phyloP scores from a whole-genome alignment of 2,329 filamentous ascomycete species.

The Pseudocercospora macadamiae region DNA sequence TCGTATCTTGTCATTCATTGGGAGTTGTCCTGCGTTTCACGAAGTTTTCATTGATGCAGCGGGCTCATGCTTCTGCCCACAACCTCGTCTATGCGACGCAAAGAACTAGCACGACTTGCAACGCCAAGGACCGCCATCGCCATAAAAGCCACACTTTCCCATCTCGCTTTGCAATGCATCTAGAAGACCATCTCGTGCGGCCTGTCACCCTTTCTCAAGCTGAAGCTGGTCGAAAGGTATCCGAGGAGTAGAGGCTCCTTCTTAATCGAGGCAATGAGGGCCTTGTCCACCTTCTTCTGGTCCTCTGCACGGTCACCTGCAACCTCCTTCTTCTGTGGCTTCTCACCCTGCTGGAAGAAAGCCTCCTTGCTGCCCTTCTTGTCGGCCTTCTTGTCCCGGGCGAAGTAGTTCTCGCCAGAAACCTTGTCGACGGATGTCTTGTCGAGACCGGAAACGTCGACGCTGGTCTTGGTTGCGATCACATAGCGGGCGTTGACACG shows the following conservation, averaged over 20 bases:
- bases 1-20: slow-evolving; percentile 20
- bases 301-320: slow-evolving; percentile 89
- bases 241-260: slow-evolving; percentile 92
- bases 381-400: slow-evolving; percentile 90
- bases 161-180: slow-evolving; percentile 40
- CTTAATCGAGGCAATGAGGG: slow-evolving; percentile 93
- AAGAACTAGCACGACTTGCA: slow-evolving; percentile 20
- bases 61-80: slow-evolving; percentile 13
- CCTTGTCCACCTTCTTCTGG: slow-evolving; percentile 99
- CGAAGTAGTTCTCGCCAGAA: slow-evolving; percentile 84
- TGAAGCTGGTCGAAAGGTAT: slow-evolving; percentile 96
- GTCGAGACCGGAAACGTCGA: slow-evolving; percentile 85
- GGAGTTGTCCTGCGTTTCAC: slow-evolving; percentile 12
- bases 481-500: slow-evolving; percentile 91
- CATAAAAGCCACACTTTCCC: slow-evolving; percentile 25
- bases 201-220: slow-evolving; percentile 98
- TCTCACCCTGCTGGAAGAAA: slow-evolving; percentile 99
- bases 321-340: slow-evolving; percentile 97
- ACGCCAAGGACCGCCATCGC: slow-evolving; percentile 28
- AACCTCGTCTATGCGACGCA: slow-evolving; percentile 23
- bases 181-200: slow-evolving; percentile 99
- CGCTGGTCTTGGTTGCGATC: slow-evolving; percentile 84
- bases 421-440: slow-evolving; percentile 74
- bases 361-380: slow-evolving; percentile 90
- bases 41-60: slow-evolving; percentile 26